Percentiles rank a stretch among this genome's conserved stretches.
Conservation (phyloP, 495 filamentous ascomycete species). For the Penicillium macrosclerotiorum region DNA sequence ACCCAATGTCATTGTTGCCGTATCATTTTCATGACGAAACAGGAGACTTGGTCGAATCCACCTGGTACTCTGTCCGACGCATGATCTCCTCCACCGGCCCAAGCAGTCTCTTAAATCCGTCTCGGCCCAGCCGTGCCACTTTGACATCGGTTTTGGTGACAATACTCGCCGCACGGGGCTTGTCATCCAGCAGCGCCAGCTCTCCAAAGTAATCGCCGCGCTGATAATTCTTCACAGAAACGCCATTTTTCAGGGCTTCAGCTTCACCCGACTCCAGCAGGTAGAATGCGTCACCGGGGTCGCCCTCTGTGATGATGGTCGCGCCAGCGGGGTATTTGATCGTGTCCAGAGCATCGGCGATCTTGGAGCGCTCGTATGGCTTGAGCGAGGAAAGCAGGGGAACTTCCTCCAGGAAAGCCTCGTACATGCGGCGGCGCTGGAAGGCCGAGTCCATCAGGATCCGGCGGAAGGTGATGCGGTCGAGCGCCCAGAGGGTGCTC, state of each 20-base stretch:
- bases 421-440: slow-evolving; percentile 92
- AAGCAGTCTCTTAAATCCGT: slow-evolving; percentile 89
- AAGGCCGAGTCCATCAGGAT: slow-evolving; percentile 99
- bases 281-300: slow-evolving; percentile 89
- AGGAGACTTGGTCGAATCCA: slow-evolving; percentile 29
- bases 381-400: slow-evolving; percentile 81
- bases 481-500: slow-evolving; percentile 88
- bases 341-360: slow-evolving; percentile 91
- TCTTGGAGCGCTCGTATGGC: slow-evolving; percentile 90
- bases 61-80: slow-evolving; percentile 69
- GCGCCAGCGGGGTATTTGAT: slow-evolving; percentile 78
- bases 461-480: slow-evolving; percentile 93
- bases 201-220: slow-evolving; percentile 98
- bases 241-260: slow-evolving; percentile 72
- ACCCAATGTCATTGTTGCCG: slow-evolving; percentile 16
- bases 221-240: slow-evolving; percentile 69
- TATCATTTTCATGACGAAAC: slow-evolving; percentile 24
- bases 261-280: slow-evolving; percentile 87
- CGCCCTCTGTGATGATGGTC: slow-evolving; percentile 86
- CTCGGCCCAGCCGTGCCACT: slow-evolving; percentile 89
- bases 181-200: slow-evolving; percentile 87
- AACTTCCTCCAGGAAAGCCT: slow-evolving; percentile 96
- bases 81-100: slow-evolving; percentile 95
- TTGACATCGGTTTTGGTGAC: slow-evolving; percentile 76
- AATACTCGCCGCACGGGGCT: slow-evolving; percentile 89